Percentiles rank a stretch among this genome's conserved stretches.
Conservation (phyloP, 192 early-diverging fungal species). For the Linnemannia zychae region DNA sequence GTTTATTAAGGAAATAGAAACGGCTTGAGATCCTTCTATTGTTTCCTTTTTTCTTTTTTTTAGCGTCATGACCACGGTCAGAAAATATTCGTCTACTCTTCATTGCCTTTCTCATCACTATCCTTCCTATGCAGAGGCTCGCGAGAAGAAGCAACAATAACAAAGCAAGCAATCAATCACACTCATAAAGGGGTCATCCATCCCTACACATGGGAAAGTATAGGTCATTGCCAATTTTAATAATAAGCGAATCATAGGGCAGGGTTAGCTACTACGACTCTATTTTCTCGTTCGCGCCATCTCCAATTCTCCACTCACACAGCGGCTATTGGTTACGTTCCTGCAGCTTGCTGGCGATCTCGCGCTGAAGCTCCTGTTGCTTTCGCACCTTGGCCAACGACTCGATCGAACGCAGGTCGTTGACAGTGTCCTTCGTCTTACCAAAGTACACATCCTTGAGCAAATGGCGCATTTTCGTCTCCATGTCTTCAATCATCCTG, state of each 20-base stretch:
- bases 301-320: background rate
- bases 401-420: constrained; percentile 86
- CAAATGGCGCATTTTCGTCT: constrained; percentile 95
- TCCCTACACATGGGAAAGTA: too few relatives aligned
- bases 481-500: constrained; percentile 98
- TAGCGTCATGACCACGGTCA: too few relatives aligned
- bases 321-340: constrained; percentile 45
- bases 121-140: background rate
- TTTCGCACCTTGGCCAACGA: constrained; percentile 82
- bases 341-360: constrained; percentile 82
- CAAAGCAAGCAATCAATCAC: background rate
- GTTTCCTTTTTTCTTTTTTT: too few relatives aligned
- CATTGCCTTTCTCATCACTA: background rate
- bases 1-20: too few relatives aligned
- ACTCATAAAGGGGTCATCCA: background rate
- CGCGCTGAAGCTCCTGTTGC: constrained; percentile 84
- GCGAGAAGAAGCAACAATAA: background rate
- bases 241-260: background rate
- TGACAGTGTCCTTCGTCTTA: constrained; percentile 93
- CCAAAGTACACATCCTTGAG: constrained; percentile 98
- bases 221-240: background rate
- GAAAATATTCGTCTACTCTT: too few relatives aligned
- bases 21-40: too few relatives aligned
- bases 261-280: background rate
- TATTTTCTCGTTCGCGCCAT: background rate